phyloP scores from a whole-genome alignment of 208 protist species.

The Leptomonas pyrrhocoris region DNA sequence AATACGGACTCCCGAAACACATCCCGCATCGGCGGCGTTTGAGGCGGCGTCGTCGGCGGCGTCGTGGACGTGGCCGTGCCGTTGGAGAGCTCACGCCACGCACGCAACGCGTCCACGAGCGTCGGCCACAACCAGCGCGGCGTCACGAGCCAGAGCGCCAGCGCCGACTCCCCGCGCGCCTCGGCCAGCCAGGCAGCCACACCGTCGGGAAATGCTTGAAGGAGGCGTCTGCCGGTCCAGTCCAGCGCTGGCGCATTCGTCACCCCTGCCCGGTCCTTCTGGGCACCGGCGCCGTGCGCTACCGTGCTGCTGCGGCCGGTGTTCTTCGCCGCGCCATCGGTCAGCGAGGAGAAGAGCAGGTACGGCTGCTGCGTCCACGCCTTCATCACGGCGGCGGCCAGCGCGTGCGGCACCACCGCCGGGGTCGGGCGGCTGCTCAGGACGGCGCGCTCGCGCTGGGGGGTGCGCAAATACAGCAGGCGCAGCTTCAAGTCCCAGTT shows the following conservation, averaged over 20 bases:
- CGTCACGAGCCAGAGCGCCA: slow-evolving; percentile 34
- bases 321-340: background rate
- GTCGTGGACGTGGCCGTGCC: background rate
- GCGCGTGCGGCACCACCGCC: slow-evolving; percentile 11
- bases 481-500: slow-evolving; percentile 56
- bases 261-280: background rate
- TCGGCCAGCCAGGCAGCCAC: slow-evolving; percentile 20
- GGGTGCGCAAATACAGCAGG: slow-evolving; percentile 43
- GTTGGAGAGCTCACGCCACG: background rate
- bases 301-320: too few species aligned
- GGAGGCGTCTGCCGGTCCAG: slow-evolving; percentile 4
- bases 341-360: slow-evolving; percentile 2
- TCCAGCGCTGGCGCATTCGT: slow-evolving; percentile 3
- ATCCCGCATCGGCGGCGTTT: background rate
- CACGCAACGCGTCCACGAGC: slow-evolving; percentile 7
- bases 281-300: too few species aligned
- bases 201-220: slow-evolving; percentile 5
- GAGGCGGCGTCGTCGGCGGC: background rate
- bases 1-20: background rate
- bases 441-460: slow-evolving; percentile 33
- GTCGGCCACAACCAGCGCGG: slow-evolving; percentile 34
- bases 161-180: slow-evolving; percentile 16
- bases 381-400: slow-evolving; percentile 1
- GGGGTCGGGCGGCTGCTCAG: slow-evolving; percentile 34
- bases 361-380: slow-evolving; percentile 7